These are phyloP conservation scores for Trametes coccinea DNA, from an alignment of 768 basidiomycete species.

Conservation along the genomic window DNA sequence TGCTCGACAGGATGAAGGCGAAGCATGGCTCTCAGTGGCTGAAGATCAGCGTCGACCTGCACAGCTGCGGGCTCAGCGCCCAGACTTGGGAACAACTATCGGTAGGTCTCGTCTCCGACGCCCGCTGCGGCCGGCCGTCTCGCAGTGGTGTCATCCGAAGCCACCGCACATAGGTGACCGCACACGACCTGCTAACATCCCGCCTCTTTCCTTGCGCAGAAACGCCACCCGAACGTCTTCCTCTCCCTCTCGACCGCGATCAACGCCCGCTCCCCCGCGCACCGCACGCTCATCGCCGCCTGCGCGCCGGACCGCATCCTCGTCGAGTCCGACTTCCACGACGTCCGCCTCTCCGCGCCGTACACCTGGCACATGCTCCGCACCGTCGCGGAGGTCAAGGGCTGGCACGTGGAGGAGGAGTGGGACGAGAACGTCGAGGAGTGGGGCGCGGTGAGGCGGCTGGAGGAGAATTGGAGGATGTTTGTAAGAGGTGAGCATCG, in stretches of 20 bases:
- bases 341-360: conserved; percentile 55
- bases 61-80: conserved; percentile 84
- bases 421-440: conserved; percentile 43
- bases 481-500: conserved; percentile 56
- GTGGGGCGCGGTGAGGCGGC: conserved; percentile 66
- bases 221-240: conserved; percentile 72
- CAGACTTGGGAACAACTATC: conserved; percentile 76
- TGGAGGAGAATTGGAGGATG: conserved; percentile 71
- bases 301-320: conserved; percentile 71
- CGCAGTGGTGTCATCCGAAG: neutral
- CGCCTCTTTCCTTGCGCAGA: conserved; percentile 41
- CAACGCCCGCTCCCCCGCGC: conserved; percentile 68
- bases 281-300: conserved; percentile 61
- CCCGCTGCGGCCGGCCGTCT: rapidly evolving
- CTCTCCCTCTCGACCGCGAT: conserved; percentile 87
- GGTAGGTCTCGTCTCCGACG: conserved; percentile 44
- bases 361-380: conserved; percentile 78
- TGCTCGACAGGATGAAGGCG: conserved; percentile 59
- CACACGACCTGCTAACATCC: neutral
- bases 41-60: conserved; percentile 80
- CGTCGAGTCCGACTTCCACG: conserved; percentile 83
- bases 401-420: conserved; percentile 69
- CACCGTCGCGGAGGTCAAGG: conserved; percentile 71
- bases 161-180: neutral
- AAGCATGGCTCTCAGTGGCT: conserved; percentile 60